These are phyloP conservation scores for Plasmodium cynomolgi DNA, from an alignment of 169 alveolate genomes.

Conservation along the genomic window DNA sequence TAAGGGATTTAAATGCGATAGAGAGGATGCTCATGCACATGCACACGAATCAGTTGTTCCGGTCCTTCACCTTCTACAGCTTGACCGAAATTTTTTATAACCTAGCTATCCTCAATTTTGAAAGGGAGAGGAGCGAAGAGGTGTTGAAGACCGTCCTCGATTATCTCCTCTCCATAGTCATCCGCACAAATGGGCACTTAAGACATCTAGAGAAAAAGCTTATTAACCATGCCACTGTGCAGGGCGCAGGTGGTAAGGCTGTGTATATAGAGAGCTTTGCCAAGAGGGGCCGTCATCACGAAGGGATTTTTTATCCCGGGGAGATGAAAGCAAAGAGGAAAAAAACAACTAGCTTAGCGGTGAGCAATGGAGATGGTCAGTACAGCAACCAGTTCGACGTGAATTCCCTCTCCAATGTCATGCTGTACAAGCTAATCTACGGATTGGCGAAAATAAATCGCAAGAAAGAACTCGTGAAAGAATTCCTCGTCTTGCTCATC, in stretches of 20 bases:
- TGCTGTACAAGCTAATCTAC: conserved; percentile 58
- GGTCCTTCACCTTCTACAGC: conserved; percentile 7
- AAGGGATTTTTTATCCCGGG: background rate
- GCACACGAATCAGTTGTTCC: conserved; percentile 6
- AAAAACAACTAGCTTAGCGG: background rate
- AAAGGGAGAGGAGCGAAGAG: conserved; percentile 11
- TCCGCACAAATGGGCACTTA: conserved; percentile 26
- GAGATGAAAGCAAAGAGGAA: background rate
- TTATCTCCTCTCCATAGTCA: conserved; percentile 10
- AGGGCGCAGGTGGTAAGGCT: background rate
- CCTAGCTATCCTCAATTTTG: conserved; percentile 21
- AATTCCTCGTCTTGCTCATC: conserved; percentile 13
- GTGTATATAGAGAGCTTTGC: conserved; percentile 9
- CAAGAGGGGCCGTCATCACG: background rate
- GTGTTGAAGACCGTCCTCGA: background rate
- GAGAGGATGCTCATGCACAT: conserved; percentile 11
- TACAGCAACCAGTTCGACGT: background rate
- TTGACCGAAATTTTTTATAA: conserved; percentile 20
- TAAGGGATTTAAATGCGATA: conserved; percentile 29
- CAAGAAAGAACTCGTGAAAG: conserved; percentile 7
- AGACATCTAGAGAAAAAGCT: conserved; percentile 26
- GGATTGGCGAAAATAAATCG: conserved; percentile 30
- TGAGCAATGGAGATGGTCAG: background rate
- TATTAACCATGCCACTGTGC: background rate
- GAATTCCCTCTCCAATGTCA: conserved; percentile 35